Evolutionary conservation across 306 rosid species (phyloP), one percentile per base, ranked within the genome.

Genomic region (Trichosanthes cucumerina): DNA sequence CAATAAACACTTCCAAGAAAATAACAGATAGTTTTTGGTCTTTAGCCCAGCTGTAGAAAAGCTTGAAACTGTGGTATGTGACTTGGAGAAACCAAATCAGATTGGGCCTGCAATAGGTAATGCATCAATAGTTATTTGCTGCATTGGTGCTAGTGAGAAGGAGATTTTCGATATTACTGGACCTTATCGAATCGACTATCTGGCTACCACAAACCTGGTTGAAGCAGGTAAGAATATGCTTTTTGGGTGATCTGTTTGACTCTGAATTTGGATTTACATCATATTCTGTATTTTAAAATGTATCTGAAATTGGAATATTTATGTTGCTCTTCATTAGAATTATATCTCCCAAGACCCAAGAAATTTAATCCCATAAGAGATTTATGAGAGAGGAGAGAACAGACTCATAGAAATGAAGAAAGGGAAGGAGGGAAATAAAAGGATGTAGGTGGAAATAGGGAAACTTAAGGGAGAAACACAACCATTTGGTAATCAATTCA

Each of bases 1-100:
- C 24, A 36, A 19, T 9, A 19, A 79, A 69, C 77, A 84, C 84
- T 89, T 79, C 79, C 63, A 47, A 80, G 89, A 80, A 82, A 84
- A 82, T 90, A 92, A 94, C 92, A 81, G 87, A 86, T 80, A 81
- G 79, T 84, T 90, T 93, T 90, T 94, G 93, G 91, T 86, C 83
- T 92, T 90, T 94, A 94, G 98, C 92, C 97, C 98, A 94, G 98
- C 96, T 88, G 96, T 95, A 91, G 96, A 95, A 87, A 92, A 82
- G 97, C 96, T 95, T 89, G 95, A 92, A 92, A 84, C 91, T 85
- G 97, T 95, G 90, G 92, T 87, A 87, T 95, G 98, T 86, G 96
- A 95, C 87, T 85, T 92, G 81, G 97, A 95, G 97, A 92, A 84
- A 82, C 85, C 58, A 49, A 86, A 86, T 77, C 85, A 82, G 78